Base-by-base conservation (phyloP, 2,329 filamentous ascomycete species). In the Botryosphaeria dothidea region DNA sequence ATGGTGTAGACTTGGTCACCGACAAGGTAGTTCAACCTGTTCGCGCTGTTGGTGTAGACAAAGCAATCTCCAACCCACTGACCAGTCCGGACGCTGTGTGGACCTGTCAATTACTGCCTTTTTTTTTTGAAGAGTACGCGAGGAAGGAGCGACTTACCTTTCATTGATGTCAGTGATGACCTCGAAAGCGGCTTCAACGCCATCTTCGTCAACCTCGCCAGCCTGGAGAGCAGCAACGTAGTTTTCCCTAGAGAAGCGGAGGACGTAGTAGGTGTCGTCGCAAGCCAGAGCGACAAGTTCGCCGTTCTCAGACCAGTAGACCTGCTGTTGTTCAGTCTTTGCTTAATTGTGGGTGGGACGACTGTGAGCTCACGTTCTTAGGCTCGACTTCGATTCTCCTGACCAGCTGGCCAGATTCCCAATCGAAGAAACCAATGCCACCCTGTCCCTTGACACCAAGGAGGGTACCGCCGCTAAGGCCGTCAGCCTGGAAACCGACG, bases 41-140 rank as follows among this genome's bases (percentile, higher is more conserved):
- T 97, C 9, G 93, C 96, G 77, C 86, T 91, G 84, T 96, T 98
- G 64, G 95, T 97, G 85, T 98, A 99, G 77, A 98, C 93, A 84
- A 99, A 97, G 82, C 94, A 97, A 81, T 99, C 95, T 68, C 95
- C 95, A 65, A 99, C 92, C 95, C 95, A 99, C 81, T 96, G 92
- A 71, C 94, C 95, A 21, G 94, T 97, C 69, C 92, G 91, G 60
- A 98, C 93, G 68, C 90, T 92, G 67, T 63, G 36, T 34, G 17
- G 29, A 51, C 36, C 66, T 21, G 27, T 64, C 6, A 64, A 51
- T 23, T 3, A 21, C 13, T 4, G 27, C 25, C 48, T 23, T 7
- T 1, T 15, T 3, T n/a, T 8, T 2, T 3, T 15, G 11, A 65
- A 71, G 72, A 71, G 73, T 71, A n/a, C 77, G 66, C 23, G 56